A percentile compares a stretch with the other conserved stretches of the same genome.
These are phyloP conservation scores for Craspedostauros australis DNA, from an alignment of 108 stramenopile genomes.

Conservation along the genomic window DNA sequence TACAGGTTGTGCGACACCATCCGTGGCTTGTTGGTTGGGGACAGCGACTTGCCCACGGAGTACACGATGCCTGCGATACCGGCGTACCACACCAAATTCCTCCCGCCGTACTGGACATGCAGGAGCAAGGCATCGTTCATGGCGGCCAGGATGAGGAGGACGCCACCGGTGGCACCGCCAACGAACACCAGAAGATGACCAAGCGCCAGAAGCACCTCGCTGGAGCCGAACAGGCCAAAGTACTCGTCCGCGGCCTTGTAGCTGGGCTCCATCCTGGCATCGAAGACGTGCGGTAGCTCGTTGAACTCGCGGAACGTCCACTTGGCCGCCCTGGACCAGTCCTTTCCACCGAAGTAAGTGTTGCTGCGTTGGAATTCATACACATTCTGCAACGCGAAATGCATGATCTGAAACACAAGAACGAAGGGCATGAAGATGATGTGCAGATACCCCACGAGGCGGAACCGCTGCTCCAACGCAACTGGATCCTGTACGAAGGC, in stretches of 20 bases:
- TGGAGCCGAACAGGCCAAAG: conserved; percentile 79
- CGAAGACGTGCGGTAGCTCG: conserved; percentile 91
- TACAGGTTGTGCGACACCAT: conserved; percentile 49
- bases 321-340: conserved; percentile 81
- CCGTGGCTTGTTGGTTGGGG: conserved; percentile 52
- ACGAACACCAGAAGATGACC: conserved; percentile 84
- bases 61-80: conserved; percentile 74
- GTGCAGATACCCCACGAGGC: conserved; percentile 85
- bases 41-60: conserved; percentile 72
- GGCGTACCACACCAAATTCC: conserved; percentile 93
- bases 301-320: conserved; percentile 97
- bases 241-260: conserved; percentile 85
- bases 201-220: conserved; percentile 57
- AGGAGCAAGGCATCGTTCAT: conserved; percentile 91
- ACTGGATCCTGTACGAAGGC: conserved; percentile 80
- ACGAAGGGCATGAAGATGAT: conserved; percentile 89
- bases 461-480: conserved; percentile 66
- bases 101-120: conserved; percentile 86
- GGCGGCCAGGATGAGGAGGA: conserved; percentile 81
- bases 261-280: conserved; percentile 69
- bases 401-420: conserved; percentile 85
- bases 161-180: conserved; percentile 89
- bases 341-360: conserved; percentile 84
- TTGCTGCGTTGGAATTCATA: conserved; percentile 84
- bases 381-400: conserved; percentile 90